Conservation (phyloP, 179 eudicot genomes). For the Spinacia oleracea region DNA sequence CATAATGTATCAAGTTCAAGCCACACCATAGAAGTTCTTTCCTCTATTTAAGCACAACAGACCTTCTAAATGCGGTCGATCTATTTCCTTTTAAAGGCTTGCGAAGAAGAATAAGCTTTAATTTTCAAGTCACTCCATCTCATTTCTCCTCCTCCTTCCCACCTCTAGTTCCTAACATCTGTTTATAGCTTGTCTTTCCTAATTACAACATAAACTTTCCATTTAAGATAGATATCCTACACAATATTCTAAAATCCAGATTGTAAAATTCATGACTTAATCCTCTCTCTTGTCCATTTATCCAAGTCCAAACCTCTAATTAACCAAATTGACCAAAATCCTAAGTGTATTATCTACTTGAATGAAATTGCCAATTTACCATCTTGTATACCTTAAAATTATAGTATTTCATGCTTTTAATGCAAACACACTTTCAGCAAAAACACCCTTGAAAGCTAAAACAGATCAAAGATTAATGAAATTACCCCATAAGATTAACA, state of each 20-base stretch:
- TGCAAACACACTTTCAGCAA: not conserved
- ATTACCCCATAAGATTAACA: slow-evolving; percentile 84
- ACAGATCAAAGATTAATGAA: not conserved
- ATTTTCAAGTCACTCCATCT: not conserved
- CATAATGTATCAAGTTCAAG: not conserved
- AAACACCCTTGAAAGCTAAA: not conserved
- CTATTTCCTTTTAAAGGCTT: not conserved
- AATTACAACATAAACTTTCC: not conserved
- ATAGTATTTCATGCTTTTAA: not conserved
- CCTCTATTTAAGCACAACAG: not conserved
- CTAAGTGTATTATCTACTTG: not conserved
- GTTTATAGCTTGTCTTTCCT: not conserved
- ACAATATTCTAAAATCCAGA: not conserved
- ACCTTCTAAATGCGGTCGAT: not conserved
- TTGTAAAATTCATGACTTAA: not conserved
- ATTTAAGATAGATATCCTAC: not conserved
- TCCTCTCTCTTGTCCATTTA: not conserved
- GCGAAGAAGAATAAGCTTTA: not conserved
- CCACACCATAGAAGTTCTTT: not conserved
- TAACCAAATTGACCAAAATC: not conserved
- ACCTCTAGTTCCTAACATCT: not conserved
- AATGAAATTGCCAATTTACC: not conserved
- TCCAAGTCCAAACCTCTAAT: not conserved
- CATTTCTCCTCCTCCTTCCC: not conserved
- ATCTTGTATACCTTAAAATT: not conserved